These are phyloP conservation scores for Chaetomiaceae sp. DNA, from an alignment of 2,329 filamentous ascomycete species.

Conservation along the genomic window DNA sequence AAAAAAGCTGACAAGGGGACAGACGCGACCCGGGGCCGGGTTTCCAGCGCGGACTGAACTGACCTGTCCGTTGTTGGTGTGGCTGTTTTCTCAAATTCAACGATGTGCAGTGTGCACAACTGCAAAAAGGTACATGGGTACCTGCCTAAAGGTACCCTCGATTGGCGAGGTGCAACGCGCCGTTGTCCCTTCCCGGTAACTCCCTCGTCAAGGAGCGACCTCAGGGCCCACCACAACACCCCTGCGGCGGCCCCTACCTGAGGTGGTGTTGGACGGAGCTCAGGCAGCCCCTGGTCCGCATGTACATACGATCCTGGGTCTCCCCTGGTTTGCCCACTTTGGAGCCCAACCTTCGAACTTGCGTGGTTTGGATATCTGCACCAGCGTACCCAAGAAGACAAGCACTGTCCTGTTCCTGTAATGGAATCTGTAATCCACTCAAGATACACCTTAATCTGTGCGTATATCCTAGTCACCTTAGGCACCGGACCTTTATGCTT, in stretches of 20 bases:
- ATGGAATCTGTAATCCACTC: too few species aligned
- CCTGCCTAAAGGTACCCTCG: background rate
- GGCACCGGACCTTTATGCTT: too few species aligned
- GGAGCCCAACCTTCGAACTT: background rate
- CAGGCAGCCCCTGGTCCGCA: slow-evolving; percentile 3
- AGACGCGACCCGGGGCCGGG: slow-evolving; percentile 32
- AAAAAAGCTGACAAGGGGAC: slow-evolving; percentile 29
- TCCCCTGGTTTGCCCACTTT: background rate
- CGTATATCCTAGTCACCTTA: background rate
- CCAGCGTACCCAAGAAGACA: too few species aligned
- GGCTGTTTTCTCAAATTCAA: slow-evolving; percentile 26
- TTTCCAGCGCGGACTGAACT: slow-evolving; percentile 29
- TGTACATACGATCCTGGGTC: slow-evolving; percentile 5
- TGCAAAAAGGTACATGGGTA: slow-evolving; percentile 18
- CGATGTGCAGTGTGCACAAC: slow-evolving; percentile 17
- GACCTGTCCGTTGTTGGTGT: slow-evolving; percentile 26
- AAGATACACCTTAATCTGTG: too few species aligned
- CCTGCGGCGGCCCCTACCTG: background rate
- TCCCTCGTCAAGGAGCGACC: slow-evolving; percentile 3
- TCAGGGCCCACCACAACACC: background rate
- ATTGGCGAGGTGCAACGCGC: slow-evolving; percentile 12
- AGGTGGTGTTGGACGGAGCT: background rate
- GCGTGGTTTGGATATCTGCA: too few species aligned
- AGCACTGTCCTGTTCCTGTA: too few species aligned
- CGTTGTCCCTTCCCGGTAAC: slow-evolving; percentile 9